Conservation (phyloP, 2,329 filamentous ascomycete species). For the Sclerotinia spermophila region DNA sequence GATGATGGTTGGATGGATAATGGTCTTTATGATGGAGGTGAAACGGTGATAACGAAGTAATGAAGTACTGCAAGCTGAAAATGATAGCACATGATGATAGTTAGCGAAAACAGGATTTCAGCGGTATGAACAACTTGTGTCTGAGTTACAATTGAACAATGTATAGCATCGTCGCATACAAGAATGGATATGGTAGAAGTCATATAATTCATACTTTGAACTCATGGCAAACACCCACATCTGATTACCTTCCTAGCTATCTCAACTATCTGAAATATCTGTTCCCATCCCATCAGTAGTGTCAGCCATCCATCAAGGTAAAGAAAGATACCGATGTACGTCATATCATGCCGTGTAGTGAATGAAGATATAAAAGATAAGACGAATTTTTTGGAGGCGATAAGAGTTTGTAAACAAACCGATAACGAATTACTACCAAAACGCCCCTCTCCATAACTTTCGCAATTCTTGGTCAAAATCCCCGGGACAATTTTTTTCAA, state of each 20-base stretch:
- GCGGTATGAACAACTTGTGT: background rate
- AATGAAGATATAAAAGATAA: background rate
- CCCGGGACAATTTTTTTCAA: background rate
- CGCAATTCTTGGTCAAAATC: background rate
- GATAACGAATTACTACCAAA: constrained; percentile 1
- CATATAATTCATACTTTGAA: background rate
- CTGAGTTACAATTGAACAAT: background rate
- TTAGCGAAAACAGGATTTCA: background rate
- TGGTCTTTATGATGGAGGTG: background rate
- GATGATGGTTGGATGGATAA: background rate
- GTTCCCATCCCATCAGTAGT: background rate
- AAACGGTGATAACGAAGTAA: background rate
- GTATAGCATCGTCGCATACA: background rate
- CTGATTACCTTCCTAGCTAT: background rate
- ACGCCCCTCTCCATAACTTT: too few relatives aligned
- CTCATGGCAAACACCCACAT: background rate
- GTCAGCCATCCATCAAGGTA: background rate
- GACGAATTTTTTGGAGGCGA: background rate
- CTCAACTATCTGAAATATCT: background rate
- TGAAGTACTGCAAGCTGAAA: background rate
- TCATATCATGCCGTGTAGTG: background rate
- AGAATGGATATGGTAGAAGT: background rate
- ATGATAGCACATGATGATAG: background rate
- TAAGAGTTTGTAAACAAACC: constrained; percentile 2
- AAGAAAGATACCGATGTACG: background rate